Evolutionary conservation across 208 protist genomes (phyloP).

Genomic region (Eutreptiella sp.): DNA sequence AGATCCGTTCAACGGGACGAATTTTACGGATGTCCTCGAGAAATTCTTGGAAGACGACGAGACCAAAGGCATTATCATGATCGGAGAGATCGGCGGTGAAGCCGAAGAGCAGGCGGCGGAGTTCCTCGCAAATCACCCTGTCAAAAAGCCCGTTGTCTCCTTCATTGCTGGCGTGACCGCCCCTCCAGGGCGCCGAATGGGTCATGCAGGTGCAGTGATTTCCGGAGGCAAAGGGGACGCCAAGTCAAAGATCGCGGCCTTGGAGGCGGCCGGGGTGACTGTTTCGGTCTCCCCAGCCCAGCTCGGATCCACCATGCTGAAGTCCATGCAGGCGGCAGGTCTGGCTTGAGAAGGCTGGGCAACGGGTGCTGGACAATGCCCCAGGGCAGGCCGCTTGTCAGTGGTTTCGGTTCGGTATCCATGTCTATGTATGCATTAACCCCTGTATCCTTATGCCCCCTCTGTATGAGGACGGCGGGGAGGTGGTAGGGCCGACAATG

Average conservation of each 20-base stretch:
- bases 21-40: constrained; percentile 97
- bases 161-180: constrained; percentile 98
- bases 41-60: constrained; percentile 92
- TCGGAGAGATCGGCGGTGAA: constrained; percentile 97
- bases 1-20: constrained; percentile 99
- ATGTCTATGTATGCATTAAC: too few species aligned
- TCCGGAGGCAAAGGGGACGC: constrained; percentile 88
- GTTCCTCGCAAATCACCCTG: constrained; percentile 86
- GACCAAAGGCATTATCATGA: constrained; percentile 95
- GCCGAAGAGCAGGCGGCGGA: constrained; percentile 97
- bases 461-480: too few species aligned
- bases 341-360: too few species aligned
- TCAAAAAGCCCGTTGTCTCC: constrained; percentile 91
- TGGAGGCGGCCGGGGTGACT: constrained; percentile 77
- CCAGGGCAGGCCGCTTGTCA: too few species aligned
- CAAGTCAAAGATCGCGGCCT: constrained; percentile 86
- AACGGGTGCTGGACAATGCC: too few species aligned
- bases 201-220: constrained; percentile 97
- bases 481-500: too few species aligned
- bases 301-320: constrained; percentile 83
- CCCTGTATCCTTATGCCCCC: too few species aligned
- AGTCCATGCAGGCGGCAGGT: constrained; percentile 56
- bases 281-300: constrained; percentile 85
- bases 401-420: too few species aligned
- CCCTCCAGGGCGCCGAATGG: constrained; percentile 90